A percentile compares a stretch with the other conserved stretches of the same genome.
These are phyloP conservation scores for Golubevia pallescens DNA, from an alignment of 1,284 basidiomycete genomes.

Conservation along the genomic window DNA sequence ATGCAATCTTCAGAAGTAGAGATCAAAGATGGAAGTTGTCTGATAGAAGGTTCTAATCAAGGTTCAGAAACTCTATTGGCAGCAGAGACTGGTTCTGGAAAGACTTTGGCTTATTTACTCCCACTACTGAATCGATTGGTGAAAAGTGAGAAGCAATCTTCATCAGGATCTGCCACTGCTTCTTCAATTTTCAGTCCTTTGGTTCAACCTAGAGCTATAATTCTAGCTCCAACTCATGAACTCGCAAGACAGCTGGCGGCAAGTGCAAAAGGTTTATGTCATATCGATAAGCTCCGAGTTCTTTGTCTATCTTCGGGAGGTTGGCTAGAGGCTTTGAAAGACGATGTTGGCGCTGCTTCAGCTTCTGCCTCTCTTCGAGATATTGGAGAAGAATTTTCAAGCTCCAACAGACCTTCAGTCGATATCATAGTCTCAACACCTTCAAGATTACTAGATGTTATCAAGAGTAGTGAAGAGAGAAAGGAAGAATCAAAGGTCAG, in stretches of 20 bases:
- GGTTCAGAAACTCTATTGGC: conserved; percentile 9
- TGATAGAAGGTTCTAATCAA: not conserved
- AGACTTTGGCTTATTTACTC: conserved; percentile 10
- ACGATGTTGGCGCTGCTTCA: conserved; percentile 17
- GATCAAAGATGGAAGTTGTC: not conserved
- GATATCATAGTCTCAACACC: conserved; percentile 81
- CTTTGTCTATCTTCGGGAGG: conserved; percentile 71
- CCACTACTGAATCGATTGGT: conserved; percentile 9
- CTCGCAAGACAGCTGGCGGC: conserved; percentile 77
- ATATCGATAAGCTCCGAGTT: conserved; percentile 77
- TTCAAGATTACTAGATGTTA: conserved; percentile 75
- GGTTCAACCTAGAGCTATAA: conserved; percentile 73
- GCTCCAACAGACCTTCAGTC: conserved; percentile 49
- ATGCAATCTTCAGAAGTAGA: not conserved
- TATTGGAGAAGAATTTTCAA: not conserved
- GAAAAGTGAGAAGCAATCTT: conserved; percentile 7
- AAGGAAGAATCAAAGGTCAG: conserved; percentile 16
- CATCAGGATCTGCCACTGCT: not conserved
- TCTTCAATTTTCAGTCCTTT: not conserved
- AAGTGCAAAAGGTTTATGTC: conserved; percentile 77
- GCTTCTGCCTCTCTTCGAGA: not conserved
- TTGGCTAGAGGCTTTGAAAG: conserved; percentile 43
- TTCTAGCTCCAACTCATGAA: conserved; percentile 86
- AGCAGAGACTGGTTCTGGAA: conserved; percentile 12
- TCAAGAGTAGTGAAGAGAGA: conserved; percentile 44